Evolutionary conservation across 345 rosid species (phyloP).

Genomic region (Gossypium australe): DNA sequence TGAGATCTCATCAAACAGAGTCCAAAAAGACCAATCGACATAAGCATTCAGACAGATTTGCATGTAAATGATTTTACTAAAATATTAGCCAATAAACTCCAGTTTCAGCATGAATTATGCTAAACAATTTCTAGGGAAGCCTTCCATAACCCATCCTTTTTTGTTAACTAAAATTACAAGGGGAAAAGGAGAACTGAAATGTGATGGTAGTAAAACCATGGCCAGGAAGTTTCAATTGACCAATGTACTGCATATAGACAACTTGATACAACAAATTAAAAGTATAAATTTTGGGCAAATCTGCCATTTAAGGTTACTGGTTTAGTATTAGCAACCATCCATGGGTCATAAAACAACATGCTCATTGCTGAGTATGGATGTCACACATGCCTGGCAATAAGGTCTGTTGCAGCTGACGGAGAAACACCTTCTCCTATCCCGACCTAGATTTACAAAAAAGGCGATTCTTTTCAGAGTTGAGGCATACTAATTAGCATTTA

Average conservation of each 20-base stretch:
- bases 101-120: not conserved
- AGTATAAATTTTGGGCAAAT: slow-evolving; percentile 1
- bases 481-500: not conserved
- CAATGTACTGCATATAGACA: not conserved
- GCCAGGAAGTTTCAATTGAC: not conserved
- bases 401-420: slow-evolving; percentile 97
- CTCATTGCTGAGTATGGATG: slow-evolving; percentile 17
- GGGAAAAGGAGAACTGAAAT: not conserved
- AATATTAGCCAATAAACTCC: not conserved
- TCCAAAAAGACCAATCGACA: not conserved
- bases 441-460: slow-evolving; percentile 45
- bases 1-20: not conserved
- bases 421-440: slow-evolving; percentile 99
- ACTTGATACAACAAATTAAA: not conserved
- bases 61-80: not conserved
- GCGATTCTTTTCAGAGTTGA: not conserved
- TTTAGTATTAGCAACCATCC: not conserved
- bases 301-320: not conserved
- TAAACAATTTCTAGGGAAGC: not conserved
- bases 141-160: not conserved
- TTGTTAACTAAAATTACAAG: not conserved
- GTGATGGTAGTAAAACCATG: not conserved
- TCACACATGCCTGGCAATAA: slow-evolving; percentile 87
- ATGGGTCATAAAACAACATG: slow-evolving; percentile 10
- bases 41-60: not conserved